A percentile compares a stretch with the other conserved stretches of the same genome.
These are phyloP conservation scores for Lasiodiplodia sp. DNA, from an alignment of 2,329 filamentous ascomycete species.

Conservation along the genomic window DNA sequence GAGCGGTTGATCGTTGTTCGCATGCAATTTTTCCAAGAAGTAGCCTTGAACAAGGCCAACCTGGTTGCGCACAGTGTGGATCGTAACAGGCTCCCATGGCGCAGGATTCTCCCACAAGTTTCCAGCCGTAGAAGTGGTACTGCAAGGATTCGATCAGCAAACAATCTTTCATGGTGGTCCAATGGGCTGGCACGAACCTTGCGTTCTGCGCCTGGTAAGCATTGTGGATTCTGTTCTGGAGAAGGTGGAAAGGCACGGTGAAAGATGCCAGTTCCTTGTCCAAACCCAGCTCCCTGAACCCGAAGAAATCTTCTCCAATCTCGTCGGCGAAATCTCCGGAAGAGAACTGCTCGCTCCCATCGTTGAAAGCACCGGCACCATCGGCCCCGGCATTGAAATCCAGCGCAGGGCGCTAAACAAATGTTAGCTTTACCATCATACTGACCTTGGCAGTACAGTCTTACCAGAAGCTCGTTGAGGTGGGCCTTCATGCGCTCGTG, in stretches of 20 bases:
- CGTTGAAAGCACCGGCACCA: constrained; percentile 89
- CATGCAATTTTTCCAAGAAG: constrained; percentile 87
- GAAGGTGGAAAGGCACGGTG: constrained; percentile 89
- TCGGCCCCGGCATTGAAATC: constrained; percentile 77
- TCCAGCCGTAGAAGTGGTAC: constrained; percentile 64
- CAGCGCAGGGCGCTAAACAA: constrained; percentile 74
- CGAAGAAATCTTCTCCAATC: constrained; percentile 98
- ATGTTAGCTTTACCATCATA: constrained; percentile 35
- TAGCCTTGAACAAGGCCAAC: constrained; percentile 91
- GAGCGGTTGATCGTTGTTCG: constrained; percentile 81
- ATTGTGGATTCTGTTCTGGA: constrained; percentile 88
- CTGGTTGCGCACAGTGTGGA: constrained; percentile 77
- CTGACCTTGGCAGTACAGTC: constrained; percentile 30
- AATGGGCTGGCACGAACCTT: constrained; percentile 50
- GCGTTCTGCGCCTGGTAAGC: constrained; percentile 80
- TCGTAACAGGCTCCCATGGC: constrained; percentile 77
- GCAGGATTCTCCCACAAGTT: constrained; percentile 73
- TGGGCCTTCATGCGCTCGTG: constrained; percentile 96
- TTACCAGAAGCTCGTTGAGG: constrained; percentile 81
- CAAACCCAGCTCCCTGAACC: constrained; percentile 92
- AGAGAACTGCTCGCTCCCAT: constrained; percentile 96
- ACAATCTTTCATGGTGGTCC: neutral
- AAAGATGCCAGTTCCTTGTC: constrained; percentile 87
- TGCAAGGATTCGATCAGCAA: constrained; percentile 47
- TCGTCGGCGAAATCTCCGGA: constrained; percentile 98